A percentile compares a stretch with the other conserved stretches of the same genome.
These are phyloP conservation scores for Microbotryum violaceum DNA, from an alignment of 1,284 basidiomycete species.

Conservation along the genomic window DNA sequence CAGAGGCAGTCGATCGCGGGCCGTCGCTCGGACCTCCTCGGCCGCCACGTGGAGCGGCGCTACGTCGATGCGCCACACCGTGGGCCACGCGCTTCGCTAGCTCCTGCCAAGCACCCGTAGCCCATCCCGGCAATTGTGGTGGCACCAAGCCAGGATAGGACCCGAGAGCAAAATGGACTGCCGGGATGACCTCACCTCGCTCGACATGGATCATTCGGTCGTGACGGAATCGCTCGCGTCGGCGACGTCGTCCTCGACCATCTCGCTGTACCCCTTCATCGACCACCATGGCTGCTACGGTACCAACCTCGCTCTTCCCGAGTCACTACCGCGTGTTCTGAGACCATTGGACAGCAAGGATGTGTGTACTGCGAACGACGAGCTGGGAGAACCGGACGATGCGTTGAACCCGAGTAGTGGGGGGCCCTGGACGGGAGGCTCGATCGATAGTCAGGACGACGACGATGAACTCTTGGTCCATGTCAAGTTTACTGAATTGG, in stretches of 20 bases:
- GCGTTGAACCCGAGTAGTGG: slow-evolving; percentile 63
- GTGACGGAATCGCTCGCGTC: slow-evolving; percentile 4
- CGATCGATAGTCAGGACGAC: slow-evolving; percentile 19
- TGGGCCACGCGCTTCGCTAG: no score
- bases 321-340: slow-evolving; percentile 10
- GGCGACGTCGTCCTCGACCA: slow-evolving; percentile 7
- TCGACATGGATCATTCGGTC: slow-evolving; percentile 14
- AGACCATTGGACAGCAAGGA: slow-evolving; percentile 48
- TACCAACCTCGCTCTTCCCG: slow-evolving; percentile 16
- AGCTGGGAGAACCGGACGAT: slow-evolving; percentile 57
- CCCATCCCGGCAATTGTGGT: no score
- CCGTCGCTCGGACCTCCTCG: no score
- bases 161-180: slow-evolving; percentile 12
- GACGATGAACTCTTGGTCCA: slow-evolving; percentile 61
- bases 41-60: no score
- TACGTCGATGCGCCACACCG: no score
- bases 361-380: slow-evolving; percentile 66
- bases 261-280: slow-evolving; percentile 29
- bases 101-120: no score
- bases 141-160: no score
- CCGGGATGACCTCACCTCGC: slow-evolving; percentile 26
- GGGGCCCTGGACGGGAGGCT: slow-evolving; percentile 47
- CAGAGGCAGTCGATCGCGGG: no score
- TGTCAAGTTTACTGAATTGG: slow-evolving; percentile 58
- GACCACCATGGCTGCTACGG: slow-evolving; percentile 11